Percentiles rank a stretch among this genome's conserved stretches.
phyloP scores from a whole-genome alignment of 2,329 filamentous ascomycete species.

The Neonectria punicea region DNA sequence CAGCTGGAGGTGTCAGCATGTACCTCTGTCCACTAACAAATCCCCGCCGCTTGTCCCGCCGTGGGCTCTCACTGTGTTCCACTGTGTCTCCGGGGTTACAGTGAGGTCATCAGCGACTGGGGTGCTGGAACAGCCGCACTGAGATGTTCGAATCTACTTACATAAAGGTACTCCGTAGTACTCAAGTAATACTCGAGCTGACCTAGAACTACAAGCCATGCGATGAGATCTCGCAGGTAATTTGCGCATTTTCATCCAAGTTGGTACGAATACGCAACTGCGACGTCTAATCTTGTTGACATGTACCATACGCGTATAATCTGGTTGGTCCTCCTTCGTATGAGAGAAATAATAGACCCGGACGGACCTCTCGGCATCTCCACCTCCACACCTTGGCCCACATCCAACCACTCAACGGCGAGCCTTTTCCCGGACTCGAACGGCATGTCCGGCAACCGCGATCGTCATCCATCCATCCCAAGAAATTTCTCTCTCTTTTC shows the following conservation, averaged over 20 bases:
- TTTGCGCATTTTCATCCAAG: background rate
- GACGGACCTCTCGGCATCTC: slow-evolving; percentile 42
- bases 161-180: too few relatives aligned
- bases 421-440: slow-evolving; percentile 37
- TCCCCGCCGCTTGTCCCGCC: background rate
- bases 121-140: slow-evolving; percentile 18
- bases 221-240: too few relatives aligned
- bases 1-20: slow-evolving; percentile 22
- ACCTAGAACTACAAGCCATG: too few relatives aligned
- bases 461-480: slow-evolving; percentile 19
- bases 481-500: slow-evolving; percentile 23
- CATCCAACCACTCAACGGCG: slow-evolving; percentile 37
- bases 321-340: slow-evolving; percentile 14
- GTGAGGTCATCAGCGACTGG: slow-evolving; percentile 41
- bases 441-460: slow-evolving; percentile 40
- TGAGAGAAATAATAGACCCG: slow-evolving; percentile 40
- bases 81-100: slow-evolving; percentile 10
- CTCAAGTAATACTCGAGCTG: too few relatives aligned
- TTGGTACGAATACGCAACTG: background rate
- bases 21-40: background rate
- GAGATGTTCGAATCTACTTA: background rate
- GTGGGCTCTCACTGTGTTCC: background rate
- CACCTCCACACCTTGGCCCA: slow-evolving; percentile 40
- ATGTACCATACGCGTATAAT: slow-evolving; percentile 16
- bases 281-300: background rate